Evolutionary conservation across 768 basidiomycete species (phyloP).

Genomic region (Serendipita sp.): DNA sequence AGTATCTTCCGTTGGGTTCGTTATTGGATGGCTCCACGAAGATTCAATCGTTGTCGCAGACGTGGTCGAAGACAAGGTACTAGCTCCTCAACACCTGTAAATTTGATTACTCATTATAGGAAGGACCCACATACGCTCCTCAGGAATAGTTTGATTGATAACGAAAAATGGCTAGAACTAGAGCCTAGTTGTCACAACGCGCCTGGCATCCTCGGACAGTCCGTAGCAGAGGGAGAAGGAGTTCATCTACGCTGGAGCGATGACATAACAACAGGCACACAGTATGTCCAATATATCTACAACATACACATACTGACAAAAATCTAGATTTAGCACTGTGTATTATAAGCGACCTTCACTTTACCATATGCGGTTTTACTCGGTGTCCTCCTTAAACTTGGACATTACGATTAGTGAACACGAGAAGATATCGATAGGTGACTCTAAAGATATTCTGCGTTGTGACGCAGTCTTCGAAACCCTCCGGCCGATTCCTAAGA

Average conservation of each 20-base stretch:
- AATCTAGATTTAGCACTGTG: conserved; percentile 20
- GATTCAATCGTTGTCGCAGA: not conserved
- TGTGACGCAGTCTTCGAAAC: not conserved
- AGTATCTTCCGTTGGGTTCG: not conserved
- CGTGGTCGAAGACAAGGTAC: conserved; percentile 4
- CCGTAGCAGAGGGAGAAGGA: not conserved
- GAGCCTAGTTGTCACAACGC: not conserved
- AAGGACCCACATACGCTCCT: not conserved
- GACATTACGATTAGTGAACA: conserved; percentile 14
- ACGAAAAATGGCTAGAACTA: conserved; percentile 3
- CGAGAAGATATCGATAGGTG: conserved; percentile 2
- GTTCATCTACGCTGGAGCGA: not conserved
- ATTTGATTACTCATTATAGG: not conserved
- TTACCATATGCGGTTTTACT: conserved; percentile 48
- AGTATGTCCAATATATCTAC: not conserved
- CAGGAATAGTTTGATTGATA: not conserved
- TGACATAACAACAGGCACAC: not conserved
- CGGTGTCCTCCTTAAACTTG: conserved; percentile 26
- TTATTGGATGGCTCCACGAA: conserved; percentile 4
- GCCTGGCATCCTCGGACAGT: not conserved
- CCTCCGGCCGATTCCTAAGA: not conserved
- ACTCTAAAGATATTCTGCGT: conserved; percentile 1
- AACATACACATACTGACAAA: too few relatives aligned
- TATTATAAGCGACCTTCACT: conserved; percentile 40
- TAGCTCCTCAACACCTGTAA: not conserved